Base-by-base conservation (phyloP, 495 filamentous ascomycete genomes). In the Penicillium parvum region DNA sequence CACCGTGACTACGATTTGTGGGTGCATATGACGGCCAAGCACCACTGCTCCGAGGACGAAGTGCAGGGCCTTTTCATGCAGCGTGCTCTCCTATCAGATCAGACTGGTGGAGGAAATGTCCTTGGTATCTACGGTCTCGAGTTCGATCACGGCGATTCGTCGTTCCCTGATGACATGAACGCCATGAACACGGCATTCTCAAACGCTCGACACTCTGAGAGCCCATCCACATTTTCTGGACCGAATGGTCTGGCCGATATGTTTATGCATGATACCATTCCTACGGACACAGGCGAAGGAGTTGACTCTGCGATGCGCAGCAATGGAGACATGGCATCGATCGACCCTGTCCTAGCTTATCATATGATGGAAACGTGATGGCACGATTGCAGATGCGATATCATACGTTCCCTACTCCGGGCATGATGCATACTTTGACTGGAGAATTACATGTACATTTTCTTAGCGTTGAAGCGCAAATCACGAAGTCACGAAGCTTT, bases 1-100 rank as follows among this genome's bases (percentile, higher is more conserved):
- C 64, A 72, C 14, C 75, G 84, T 26, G 74, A 83, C 34, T 79
- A 81, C 43, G 84, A 90, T 49, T 66, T 89, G 0, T 71, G 78
- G 49, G 66, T 75, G 6, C 88, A 94, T 57, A 67, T 89, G 57
- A 63, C 70, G 36, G 63, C 66, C 32, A 71, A 64, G 30, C 82
- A 85, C 43, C 58, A 59, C 5, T 64, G 69, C 41, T 39, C 58
- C 7, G 73, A 77, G 32, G 66, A 73, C 18, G 68, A 77, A n/a
- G 71, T 79, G 28, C 64, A 73, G 10, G 63, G 66, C 16, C 40
- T 73, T n/a, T 71, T 72, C 44, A 60, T 64, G 50, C 63, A 67
- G 41, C 59, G 69, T 17, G 68, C 68, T 3, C 48, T 70, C 11
- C 45, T 72, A 16, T 49, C 59, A 7, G 65, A 69, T 14, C 52